These are phyloP conservation scores for Dimargaris xerosporica DNA, from an alignment of 192 early-diverging fungal species.

Conservation along the genomic window DNA sequence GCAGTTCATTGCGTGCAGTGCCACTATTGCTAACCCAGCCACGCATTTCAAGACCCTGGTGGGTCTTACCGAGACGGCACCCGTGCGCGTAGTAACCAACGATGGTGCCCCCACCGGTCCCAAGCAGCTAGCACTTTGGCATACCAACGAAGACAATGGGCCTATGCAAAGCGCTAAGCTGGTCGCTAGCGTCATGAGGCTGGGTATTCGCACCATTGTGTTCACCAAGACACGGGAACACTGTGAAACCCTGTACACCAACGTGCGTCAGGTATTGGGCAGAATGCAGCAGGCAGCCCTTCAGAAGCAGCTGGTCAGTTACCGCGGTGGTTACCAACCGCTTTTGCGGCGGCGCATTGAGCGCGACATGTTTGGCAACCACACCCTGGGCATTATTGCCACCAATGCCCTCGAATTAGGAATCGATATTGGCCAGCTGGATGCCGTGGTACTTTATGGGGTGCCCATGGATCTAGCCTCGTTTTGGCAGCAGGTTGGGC, in stretches of 20 bases:
- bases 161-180: slow-evolving; percentile 13
- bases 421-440: slow-evolving; percentile 47
- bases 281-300: no score
- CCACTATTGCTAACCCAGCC: slow-evolving; percentile 46
- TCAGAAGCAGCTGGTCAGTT: slow-evolving; percentile 35
- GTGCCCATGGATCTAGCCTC: slow-evolving; percentile 28
- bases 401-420: slow-evolving; percentile 63
- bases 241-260: slow-evolving; percentile 32
- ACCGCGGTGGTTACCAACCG: slow-evolving; percentile 63
- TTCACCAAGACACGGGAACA: slow-evolving; percentile 36
- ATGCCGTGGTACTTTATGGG: slow-evolving; percentile 50
- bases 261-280: slow-evolving; percentile 20
- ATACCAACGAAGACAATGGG: slow-evolving; percentile 8
- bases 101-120: background rate
- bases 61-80: background rate
- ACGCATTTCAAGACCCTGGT: background rate
- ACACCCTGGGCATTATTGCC: slow-evolving; percentile 39
- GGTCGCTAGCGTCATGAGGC: slow-evolving; percentile 19
- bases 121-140: slow-evolving; percentile 18
- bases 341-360: slow-evolving; percentile 47
- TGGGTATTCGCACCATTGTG: slow-evolving; percentile 28
- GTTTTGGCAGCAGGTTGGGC: slow-evolving; percentile 47
- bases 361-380: slow-evolving; percentile 35
- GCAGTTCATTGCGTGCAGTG: slow-evolving; percentile 54
- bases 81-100: background rate